Base-by-base conservation (phyloP, 176 grass and related monocot species). In the Sorghum bicolor region DNA sequence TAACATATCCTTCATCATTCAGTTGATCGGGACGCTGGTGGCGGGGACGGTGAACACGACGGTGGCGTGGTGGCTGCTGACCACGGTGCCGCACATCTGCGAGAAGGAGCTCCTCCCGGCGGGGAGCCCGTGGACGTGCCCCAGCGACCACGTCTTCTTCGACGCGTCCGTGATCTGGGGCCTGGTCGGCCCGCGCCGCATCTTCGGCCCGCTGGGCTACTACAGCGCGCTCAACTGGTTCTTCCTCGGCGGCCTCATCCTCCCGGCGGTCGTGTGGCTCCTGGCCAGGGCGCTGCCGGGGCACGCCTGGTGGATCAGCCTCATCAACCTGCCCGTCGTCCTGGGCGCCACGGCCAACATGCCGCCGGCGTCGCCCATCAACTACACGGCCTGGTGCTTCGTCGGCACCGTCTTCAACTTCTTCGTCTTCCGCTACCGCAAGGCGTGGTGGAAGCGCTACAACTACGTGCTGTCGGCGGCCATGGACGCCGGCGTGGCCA, bases 91-190 rank as follows among this genome's bases (percentile, higher is more conserved):
- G 64, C 85, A 94, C 84, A 97, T 97, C 24, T 97, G 94, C 83
- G 70, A 94, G 64, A 85, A 90, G 78, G 15, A 65, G 1, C 67
- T 89, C 7, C 85, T 97, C n/a, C 92, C 94, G 36, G 47, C 25
- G 30, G 86, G 89, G 33, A 97, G 94, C 83, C 94, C 92, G 4
- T 97, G 94, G 94, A 94, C 90, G n/a, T 97, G 94, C 81, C 92
- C 94, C 8, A 43, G 86, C 26, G 88, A 94, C 78, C 83, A 83
- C 68, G 94, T 97, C 43, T 97, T 97, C 80, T 97, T 97, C 82
- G 90, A 97, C 80, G 94, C 94, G 15, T 97, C 94, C 0, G 92
- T 97, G 52, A 97, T 97, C 86, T 97, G 94, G 94, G 94, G 94
- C 13, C 86, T 97, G 16, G 92, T 97, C 9, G 94, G 94, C 10